Conservation (phyloP, 495 filamentous ascomycete species). For the Filosporella fistucella region DNA sequence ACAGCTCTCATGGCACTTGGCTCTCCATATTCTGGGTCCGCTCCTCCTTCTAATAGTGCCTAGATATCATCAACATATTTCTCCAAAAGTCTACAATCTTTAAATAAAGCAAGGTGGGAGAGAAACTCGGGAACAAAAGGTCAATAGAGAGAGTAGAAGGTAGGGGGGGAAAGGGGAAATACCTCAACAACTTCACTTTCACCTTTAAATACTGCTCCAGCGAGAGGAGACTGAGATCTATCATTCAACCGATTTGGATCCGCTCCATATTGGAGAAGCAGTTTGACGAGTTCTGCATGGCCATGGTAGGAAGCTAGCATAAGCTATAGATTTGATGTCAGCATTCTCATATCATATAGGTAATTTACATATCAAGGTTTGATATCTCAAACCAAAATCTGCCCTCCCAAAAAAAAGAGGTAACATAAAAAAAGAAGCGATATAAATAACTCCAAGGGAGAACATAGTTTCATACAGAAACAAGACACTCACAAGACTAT, state of each 20-base stretch:
- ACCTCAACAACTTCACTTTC: conserved; percentile 44
- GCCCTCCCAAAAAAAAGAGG: background rate
- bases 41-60: conserved; percentile 41
- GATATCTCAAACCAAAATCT: background rate
- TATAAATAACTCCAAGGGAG: background rate
- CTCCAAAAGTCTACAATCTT: background rate
- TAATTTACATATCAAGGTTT: background rate
- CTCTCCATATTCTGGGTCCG: conserved; percentile 43
- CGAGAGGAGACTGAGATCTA: conserved; percentile 46
- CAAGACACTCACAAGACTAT: conserved; percentile 40
- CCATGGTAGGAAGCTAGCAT: conserved; percentile 56
- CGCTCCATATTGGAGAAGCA: conserved; percentile 44
- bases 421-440: background rate
- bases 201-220: conserved; percentile 52
- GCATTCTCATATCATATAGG: background rate
- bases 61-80: conserved; percentile 10
- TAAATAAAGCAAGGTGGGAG: no score
- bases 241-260: conserved; percentile 51
- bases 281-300: conserved; percentile 42
- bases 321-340: conserved; percentile 28
- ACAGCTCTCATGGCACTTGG: conserved; percentile 44
- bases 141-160: no score
- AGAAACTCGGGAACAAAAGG: no score
- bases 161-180: no score
- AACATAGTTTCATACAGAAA: background rate